A percentile compares a stretch with the other conserved stretches of the same genome.
Evolutionary conservation across 176 grass and related monocot genomes (phyloP).

Genomic region (Elymus sibiricus): DNA sequence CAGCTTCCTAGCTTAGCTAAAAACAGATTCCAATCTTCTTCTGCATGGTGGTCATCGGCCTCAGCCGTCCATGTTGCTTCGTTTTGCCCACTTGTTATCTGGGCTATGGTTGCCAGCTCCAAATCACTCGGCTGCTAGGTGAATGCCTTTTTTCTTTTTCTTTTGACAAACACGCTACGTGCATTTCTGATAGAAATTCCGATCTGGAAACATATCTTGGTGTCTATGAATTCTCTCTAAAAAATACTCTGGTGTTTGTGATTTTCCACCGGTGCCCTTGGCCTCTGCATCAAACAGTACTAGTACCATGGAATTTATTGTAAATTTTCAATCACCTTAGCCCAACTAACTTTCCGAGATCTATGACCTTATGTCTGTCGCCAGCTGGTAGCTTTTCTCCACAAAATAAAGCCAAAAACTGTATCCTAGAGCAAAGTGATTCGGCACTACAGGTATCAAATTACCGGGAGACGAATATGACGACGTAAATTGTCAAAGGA

Average conservation of each 20-base stretch:
- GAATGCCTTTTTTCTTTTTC: too few species aligned
- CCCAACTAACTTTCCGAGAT: slow-evolving; percentile 1
- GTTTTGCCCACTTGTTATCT: slow-evolving; percentile 16
- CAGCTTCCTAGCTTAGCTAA: not conserved
- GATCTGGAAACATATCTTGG: too few species aligned
- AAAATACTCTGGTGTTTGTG: too few species aligned
- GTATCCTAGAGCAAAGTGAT: not conserved
- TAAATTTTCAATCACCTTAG: not conserved
- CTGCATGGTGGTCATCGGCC: not conserved
- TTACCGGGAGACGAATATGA: not conserved
- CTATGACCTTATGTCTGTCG: not conserved
- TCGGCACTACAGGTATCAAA: not conserved
- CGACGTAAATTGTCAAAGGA: not conserved
- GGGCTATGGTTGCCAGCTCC: not conserved
- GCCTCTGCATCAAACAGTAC: too few species aligned
- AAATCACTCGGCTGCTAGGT: not conserved
- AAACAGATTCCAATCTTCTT: not conserved
- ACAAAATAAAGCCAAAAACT: not conserved
- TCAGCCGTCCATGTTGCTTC: slow-evolving; percentile 22
- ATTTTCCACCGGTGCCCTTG: too few species aligned
- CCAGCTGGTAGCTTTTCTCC: not conserved
- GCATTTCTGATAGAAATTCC: too few species aligned
- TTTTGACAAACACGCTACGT: too few species aligned
- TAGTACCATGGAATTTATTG: not conserved
- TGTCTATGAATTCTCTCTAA: too few species aligned